phyloP scores from a whole-genome alignment of 2,329 filamentous ascomycete genomes.

The Xylariaceae sp. region DNA sequence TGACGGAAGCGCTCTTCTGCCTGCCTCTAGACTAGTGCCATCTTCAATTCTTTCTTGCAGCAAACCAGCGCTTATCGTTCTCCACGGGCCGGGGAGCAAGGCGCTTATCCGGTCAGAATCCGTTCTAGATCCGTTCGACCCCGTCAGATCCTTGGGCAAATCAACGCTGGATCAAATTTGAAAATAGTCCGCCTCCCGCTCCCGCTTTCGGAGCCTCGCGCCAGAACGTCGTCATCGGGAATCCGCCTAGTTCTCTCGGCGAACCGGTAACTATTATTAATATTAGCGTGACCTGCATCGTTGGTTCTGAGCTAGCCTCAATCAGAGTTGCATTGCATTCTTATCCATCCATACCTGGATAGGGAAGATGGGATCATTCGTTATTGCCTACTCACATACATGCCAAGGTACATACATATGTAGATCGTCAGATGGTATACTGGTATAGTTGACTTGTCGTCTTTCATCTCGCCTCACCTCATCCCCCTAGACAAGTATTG shows the following conservation, averaged over 20 bases:
- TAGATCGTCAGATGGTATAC: conserved; percentile 16
- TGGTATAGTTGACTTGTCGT: conserved; percentile 16
- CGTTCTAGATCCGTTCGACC: background rate
- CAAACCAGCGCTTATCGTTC: conserved; percentile 7
- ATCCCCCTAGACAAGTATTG: no score
- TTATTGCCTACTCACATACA: conserved; percentile 17
- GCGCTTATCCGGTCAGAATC: background rate
- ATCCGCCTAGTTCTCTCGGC: conserved; percentile 5
- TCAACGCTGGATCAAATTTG: background rate
- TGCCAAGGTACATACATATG: background rate
- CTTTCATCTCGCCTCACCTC: conserved; percentile 11
- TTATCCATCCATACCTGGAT: conserved; percentile 10
- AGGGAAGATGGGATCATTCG: conserved; percentile 16
- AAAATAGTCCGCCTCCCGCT: conserved; percentile 16
- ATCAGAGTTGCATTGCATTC: background rate
- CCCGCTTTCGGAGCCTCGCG: conserved; percentile 46
- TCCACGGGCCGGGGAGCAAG: conserved; percentile 2
- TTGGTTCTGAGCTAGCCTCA: background rate
- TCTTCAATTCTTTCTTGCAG: background rate
- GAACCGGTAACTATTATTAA: background rate
- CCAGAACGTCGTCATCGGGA: conserved; percentile 36
- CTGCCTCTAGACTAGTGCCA: background rate
- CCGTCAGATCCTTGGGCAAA: background rate
- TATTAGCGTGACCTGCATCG: background rate
- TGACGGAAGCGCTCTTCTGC: conserved; percentile 22